Conservation (phyloP, 1,139 yeast genomes). For the Diutina rugosa region DNA sequence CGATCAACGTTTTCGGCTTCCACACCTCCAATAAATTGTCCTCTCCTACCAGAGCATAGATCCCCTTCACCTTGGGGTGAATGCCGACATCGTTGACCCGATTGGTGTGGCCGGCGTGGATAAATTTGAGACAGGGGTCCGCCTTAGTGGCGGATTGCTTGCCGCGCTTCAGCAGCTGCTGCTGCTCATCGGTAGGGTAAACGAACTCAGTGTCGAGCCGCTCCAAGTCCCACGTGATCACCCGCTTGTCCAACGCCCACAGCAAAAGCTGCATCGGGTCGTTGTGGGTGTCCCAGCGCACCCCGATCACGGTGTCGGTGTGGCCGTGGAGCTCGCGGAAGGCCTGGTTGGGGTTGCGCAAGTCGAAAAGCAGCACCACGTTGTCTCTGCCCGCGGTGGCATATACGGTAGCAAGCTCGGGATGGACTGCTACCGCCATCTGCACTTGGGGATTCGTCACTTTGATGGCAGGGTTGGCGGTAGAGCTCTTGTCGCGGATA, state of each 20-base stretch:
- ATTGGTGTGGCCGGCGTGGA: conserved; percentile 49
- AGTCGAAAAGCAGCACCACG: conserved; percentile 34
- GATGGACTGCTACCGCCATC: conserved; percentile 37
- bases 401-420: conserved; percentile 26
- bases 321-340: conserved; percentile 40
- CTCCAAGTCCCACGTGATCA: conserved; percentile 37
- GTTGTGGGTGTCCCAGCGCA: conserved; percentile 22
- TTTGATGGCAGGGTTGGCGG: background rate
- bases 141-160: conserved; percentile 20
- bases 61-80: conserved; percentile 30
- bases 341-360: conserved; percentile 34
- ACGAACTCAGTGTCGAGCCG: conserved; percentile 31
- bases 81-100: conserved; percentile 37
- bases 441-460: conserved; percentile 26
- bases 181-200: conserved; percentile 16
- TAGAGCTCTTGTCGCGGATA: conserved; percentile 32
- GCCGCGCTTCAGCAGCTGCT: conserved; percentile 13
- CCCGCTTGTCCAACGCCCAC: conserved; percentile 38
- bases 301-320: conserved; percentile 25
- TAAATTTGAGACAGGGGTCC: conserved; percentile 49
- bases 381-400: conserved; percentile 46
- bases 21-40: conserved; percentile 41
- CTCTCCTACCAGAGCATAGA: conserved; percentile 37
- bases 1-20: conserved; percentile 33
- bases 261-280: conserved; percentile 29